phyloP scores from a whole-genome alignment of 306 rosid species.

The Dryas alaskensis region DNA sequence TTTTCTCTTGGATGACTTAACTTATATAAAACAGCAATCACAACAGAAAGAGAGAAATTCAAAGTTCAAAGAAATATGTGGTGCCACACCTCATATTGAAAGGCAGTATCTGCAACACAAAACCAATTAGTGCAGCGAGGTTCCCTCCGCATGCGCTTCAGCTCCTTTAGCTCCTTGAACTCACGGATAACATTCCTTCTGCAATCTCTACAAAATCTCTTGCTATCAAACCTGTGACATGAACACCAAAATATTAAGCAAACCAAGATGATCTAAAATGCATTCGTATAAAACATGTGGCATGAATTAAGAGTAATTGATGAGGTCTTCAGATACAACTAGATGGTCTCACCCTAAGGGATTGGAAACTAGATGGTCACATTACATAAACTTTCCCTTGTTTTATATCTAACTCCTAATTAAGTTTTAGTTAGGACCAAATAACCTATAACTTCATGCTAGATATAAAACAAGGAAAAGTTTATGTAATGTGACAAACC shows the following conservation, averaged over 20 bases:
- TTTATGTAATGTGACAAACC: constrained; percentile 14
- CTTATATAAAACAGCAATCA: constrained; percentile 25
- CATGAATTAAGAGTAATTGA: background rate
- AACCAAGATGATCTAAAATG: constrained; percentile 18
- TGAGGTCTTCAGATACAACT: background rate
- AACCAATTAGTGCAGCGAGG: constrained; percentile 99
- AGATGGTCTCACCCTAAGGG: too few relatives aligned
- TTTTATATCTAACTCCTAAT: too few relatives aligned
- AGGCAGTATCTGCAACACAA: constrained; percentile 92
- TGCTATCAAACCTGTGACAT: constrained; percentile 93
- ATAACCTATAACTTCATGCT: constrained; percentile 17
- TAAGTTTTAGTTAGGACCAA: constrained; percentile 19
- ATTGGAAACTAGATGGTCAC: too few relatives aligned
- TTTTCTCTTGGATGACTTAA: constrained; percentile 12
- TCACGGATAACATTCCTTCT: constrained; percentile 97
- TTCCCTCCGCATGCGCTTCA: constrained; percentile 88
- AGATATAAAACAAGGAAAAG: background rate
- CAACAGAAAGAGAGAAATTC: constrained; percentile 10
- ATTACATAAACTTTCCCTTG: too few relatives aligned
- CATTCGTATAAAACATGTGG: background rate
- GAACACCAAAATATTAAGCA: constrained; percentile 33
- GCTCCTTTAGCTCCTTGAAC: constrained; percentile 96
- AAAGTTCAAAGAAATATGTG: constrained; percentile 27
- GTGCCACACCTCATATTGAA: constrained; percentile 88
- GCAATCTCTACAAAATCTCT: constrained; percentile 99